phyloP scores from a whole-genome alignment of 2,329 filamentous ascomycete genomes.

The Epichloe scottii region DNA sequence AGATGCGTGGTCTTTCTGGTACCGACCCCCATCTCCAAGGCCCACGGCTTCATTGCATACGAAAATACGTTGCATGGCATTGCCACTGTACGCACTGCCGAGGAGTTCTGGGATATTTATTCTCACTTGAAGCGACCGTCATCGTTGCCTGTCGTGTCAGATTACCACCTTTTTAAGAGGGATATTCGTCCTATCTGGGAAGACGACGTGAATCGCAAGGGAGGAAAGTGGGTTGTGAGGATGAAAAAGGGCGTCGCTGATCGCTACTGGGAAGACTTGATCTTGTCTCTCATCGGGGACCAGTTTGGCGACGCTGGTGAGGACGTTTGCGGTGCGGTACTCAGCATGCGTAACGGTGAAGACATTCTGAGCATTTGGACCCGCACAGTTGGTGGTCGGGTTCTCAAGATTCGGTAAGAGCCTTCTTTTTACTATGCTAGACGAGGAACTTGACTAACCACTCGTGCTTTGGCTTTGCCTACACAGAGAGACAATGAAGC shows the following conservation, averaged over 20 bases:
- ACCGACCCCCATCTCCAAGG: conserved; percentile 94
- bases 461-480: not conserved
- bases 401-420: conserved; percentile 85
- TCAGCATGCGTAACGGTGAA: conserved; percentile 89
- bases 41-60: conserved; percentile 76
- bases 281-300: conserved; percentile 83
- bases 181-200: conserved; percentile 97
- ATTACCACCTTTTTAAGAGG: conserved; percentile 97
- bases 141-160: conserved; percentile 75
- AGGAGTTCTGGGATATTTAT: conserved; percentile 88
- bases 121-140: conserved; percentile 83
- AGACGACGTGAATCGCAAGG: conserved; percentile 90
- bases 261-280: conserved; percentile 90
- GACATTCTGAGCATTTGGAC: conserved; percentile 98
- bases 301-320: conserved; percentile 88
- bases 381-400: conserved; percentile 79
- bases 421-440: not conserved
- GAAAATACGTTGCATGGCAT: conserved; percentile 90
- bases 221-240: conserved; percentile 94
- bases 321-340: conserved; percentile 87
- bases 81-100: conserved; percentile 66
- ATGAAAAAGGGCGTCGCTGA: conserved; percentile 96
- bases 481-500: conserved; percentile 80
- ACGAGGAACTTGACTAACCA: not conserved
- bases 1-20: conserved; percentile 94